Conservation (phyloP, 495 filamentous ascomycete species). For the Xylaria cubensis region DNA sequence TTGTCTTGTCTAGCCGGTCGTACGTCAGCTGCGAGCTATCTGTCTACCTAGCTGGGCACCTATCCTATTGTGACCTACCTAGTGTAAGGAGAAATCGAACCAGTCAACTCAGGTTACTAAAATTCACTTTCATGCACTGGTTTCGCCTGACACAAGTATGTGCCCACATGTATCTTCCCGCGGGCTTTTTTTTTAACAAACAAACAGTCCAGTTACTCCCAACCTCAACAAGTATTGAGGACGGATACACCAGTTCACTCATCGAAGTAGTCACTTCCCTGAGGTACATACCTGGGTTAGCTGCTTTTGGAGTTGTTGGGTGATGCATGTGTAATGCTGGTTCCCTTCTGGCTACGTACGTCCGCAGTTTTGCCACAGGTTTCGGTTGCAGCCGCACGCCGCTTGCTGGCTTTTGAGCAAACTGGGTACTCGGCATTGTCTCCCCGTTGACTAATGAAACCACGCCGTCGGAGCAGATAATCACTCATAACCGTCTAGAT, state of each 20-base stretch:
- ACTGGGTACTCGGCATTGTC: conserved; percentile 22
- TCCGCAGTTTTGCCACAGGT: conserved; percentile 20
- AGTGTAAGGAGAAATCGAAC: background rate
- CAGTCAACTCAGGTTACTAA: background rate
- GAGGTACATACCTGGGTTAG: conserved; percentile 12
- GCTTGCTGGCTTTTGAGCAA: conserved; percentile 18
- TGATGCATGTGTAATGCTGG: conserved; percentile 28
- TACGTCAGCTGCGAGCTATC: background rate
- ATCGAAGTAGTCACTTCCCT: background rate
- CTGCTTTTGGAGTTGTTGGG: background rate
- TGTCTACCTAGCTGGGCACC: conserved; percentile 10
- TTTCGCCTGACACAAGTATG: conserved; percentile 1
- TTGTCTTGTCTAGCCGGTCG: conserved; percentile 1
- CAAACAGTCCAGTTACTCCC: background rate
- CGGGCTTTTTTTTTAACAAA: conserved; percentile 1
- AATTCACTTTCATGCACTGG: background rate
- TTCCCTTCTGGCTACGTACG: conserved; percentile 20
- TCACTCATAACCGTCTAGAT: conserved; percentile 3
- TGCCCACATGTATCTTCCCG: background rate
- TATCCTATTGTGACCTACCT: conserved; percentile 4
- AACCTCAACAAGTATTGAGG: background rate
- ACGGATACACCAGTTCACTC: background rate
- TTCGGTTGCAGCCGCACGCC: conserved; percentile 26
- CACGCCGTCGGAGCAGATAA: conserved; percentile 17
- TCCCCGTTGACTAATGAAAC: conserved; percentile 26